A percentile compares a stretch with the other conserved stretches of the same genome.
Conservation (phyloP, 805 yeast genomes). For the Saturnispora gosingensis region DNA sequence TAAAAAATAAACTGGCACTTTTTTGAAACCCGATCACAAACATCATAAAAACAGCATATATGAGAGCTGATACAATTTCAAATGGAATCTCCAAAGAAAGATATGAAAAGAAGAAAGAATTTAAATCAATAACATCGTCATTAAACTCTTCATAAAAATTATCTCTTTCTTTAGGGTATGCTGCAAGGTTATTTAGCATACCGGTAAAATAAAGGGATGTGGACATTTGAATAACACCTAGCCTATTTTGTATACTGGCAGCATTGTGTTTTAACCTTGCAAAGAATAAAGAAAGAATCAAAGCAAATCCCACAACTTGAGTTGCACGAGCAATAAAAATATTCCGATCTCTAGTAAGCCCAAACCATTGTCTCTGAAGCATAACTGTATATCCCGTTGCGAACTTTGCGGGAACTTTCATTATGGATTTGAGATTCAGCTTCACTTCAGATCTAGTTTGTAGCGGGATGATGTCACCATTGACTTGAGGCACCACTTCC, state of each 20-base stretch:
- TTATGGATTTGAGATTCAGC: constrained; percentile 21
- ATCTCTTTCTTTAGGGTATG: constrained; percentile 65
- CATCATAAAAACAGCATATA: constrained; percentile 55
- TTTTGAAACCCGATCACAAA: constrained; percentile 69
- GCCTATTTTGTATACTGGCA: constrained; percentile 52
- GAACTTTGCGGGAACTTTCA: constrained; percentile 27
- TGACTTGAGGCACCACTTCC: constrained; percentile 17
- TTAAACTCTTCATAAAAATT: constrained; percentile 71
- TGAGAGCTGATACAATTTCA: constrained; percentile 48
- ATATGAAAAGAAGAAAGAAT: constrained; percentile 55
- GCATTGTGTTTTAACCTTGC: constrained; percentile 42
- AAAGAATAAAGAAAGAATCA: constrained; percentile 59
- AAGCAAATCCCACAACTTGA: constrained; percentile 56
- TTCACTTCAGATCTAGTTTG: constrained; percentile 15
- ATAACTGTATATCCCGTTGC: constrained; percentile 28
- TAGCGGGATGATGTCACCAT: constrained; percentile 1
- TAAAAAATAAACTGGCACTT: constrained; percentile 56
- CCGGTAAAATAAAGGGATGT: constrained; percentile 71
- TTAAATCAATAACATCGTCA: constrained; percentile 60
- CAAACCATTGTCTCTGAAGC: constrained; percentile 31
- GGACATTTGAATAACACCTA: constrained; percentile 71
- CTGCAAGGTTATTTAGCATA: constrained; percentile 64
- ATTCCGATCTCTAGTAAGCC: constrained; percentile 44
- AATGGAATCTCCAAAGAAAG: constrained; percentile 57
- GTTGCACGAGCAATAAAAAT: constrained; percentile 54